Evolutionary conservation across 2,329 filamentous ascomycete genomes (phyloP), one percentile per base, ranked within the genome.

Genomic region (Eutypella sp.): DNA sequence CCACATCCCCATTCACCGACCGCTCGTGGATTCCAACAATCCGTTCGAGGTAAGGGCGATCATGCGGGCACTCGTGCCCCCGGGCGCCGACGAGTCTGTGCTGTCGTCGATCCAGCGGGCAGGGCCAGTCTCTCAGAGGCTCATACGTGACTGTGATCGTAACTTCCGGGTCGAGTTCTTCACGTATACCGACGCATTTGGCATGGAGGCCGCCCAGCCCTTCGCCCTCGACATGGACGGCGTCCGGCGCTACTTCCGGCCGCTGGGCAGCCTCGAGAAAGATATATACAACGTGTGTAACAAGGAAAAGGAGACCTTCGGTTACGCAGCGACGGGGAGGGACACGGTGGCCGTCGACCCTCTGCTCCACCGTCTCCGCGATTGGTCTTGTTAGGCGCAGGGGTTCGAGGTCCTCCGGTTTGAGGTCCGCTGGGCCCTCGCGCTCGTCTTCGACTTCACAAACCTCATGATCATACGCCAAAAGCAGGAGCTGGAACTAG

Each of bases 321-420:
- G 36, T 16, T 25, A 44, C 15, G 23, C n/a, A 1, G 16, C 20
- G 15, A 23, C 2, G 23, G 38, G 25, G 41, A 16, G 15, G 27
- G 29, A 13, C 22, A 19, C 20, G 5, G 20, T 33, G 10, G 15
- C 44, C 38, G 25, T 48, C 52, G 31, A 25, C 15, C n/a, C 33
- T 50, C 16, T 5, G 4, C 39, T 54, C 18, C 43, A 48, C 34
- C 37, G 45, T 25, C 47, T 45, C 4, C 53, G 53, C 37, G 19
- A 16, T 24, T 54, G 54, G 52, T 53, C 40, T 36, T 56, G 54
- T 40, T 57, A 40, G 47, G 52, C 43, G 6, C 54, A 57, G 42
- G 52, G 54, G 42, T 52, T 55, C 44, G 37, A 29, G 1, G 4
- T 43, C 19, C 47, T 55, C 5, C 52, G 55, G 45, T 47, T 46